Evolutionary conservation across 2,329 filamentous ascomycete genomes (phyloP).

Genomic region (Venturiaceae sp.): DNA sequence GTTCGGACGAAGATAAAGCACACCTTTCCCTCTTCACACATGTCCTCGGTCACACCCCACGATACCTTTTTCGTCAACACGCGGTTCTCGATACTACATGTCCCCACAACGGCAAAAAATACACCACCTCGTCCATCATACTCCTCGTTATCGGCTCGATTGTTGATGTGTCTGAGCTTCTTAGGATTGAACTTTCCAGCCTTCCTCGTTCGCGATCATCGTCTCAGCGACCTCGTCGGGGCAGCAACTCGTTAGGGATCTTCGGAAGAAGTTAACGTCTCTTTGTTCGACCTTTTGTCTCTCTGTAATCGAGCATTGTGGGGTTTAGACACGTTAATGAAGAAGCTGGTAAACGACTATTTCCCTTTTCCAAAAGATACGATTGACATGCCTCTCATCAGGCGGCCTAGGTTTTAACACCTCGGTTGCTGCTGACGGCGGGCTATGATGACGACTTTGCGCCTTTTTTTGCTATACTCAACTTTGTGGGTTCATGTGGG

Average conservation of each 20-base stretch:
- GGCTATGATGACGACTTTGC: background rate
- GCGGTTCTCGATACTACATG: background rate
- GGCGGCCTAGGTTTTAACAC: background rate
- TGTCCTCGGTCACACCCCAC: constrained; percentile 1
- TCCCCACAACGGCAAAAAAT: constrained; percentile 1
- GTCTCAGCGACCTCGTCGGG: background rate
- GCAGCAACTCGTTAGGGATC: background rate
- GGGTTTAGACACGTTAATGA: constrained; percentile 1
- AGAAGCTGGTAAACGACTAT: background rate
- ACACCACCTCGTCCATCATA: constrained; percentile 1
- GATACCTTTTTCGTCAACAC: background rate
- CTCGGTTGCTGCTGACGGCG: background rate
- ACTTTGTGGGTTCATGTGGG: background rate
- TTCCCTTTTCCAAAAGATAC: background rate
- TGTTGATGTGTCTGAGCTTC: constrained; percentile 1
- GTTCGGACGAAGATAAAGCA: constrained; percentile 12
- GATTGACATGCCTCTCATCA: background rate
- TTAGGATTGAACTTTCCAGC: background rate
- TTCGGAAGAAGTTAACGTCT: background rate
- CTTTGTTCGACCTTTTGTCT: background rate
- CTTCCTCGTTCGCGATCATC: background rate
- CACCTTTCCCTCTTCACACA: constrained; percentile 5
- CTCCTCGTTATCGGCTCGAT: background rate
- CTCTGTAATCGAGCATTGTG: background rate
- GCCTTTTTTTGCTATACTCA: constrained; percentile 1